These are phyloP conservation scores for Wickerhamomyces subpelliculosus DNA, from an alignment of 805 yeast genomes.

Conservation along the genomic window DNA sequence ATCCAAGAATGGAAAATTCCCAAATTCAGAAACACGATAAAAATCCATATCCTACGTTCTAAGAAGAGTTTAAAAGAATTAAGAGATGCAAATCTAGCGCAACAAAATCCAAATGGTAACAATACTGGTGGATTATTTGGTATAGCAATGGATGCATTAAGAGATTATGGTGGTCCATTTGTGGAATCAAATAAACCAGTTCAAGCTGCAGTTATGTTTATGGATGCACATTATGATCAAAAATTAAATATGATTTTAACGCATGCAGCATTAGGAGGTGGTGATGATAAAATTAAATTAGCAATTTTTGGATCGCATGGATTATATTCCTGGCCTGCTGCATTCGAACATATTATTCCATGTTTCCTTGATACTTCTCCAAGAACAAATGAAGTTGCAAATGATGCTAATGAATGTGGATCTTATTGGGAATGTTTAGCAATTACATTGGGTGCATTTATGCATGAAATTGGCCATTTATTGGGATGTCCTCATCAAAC, in stretches of 20 bases:
- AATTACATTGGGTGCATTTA: slow-evolving; percentile 84
- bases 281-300: slow-evolving; percentile 56
- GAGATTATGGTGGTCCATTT: slow-evolving; percentile 49
- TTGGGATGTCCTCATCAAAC: slow-evolving; percentile 92
- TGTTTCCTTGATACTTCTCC: slow-evolving; percentile 71
- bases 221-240: slow-evolving; percentile 83
- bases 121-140: slow-evolving; percentile 72
- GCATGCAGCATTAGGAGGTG: slow-evolving; percentile 96
- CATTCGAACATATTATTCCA: slow-evolving; percentile 60
- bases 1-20: slow-evolving; percentile 29
- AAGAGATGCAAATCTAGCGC: slow-evolving; percentile 75
- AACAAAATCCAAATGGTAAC: slow-evolving; percentile 70
- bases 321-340: slow-evolving; percentile 86
- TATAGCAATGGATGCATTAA: slow-evolving; percentile 72
- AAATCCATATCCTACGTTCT: slow-evolving; percentile 69
- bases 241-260: slow-evolving; percentile 52
- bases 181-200: slow-evolving; percentile 35
- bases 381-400: slow-evolving; percentile 70
- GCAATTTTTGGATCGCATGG: slow-evolving; percentile 96
- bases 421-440: slow-evolving; percentile 86
- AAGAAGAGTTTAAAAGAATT: slow-evolving; percentile 64
- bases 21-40: slow-evolving; percentile 50
- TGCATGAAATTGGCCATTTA: slow-evolving; percentile 92
- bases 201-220: slow-evolving; percentile 78
- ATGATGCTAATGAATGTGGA: slow-evolving; percentile 80